These are phyloP conservation scores for Pueraria montana DNA, from an alignment of 306 rosid genomes.

Conservation along the genomic window DNA sequence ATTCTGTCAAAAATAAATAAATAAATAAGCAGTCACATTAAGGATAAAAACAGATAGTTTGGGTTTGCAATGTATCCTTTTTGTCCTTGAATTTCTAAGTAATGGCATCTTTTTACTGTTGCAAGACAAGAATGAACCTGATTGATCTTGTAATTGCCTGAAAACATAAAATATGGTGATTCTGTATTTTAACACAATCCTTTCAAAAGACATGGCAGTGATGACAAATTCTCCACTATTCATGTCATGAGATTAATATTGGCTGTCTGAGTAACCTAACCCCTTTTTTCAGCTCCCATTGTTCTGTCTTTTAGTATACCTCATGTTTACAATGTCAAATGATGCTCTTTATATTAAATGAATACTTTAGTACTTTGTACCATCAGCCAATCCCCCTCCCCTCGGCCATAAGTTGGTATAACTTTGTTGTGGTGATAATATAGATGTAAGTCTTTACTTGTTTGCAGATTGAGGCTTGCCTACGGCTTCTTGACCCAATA, in stretches of 20 bases:
- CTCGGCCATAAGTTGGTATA: constrained; percentile 38
- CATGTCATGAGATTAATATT: neutral
- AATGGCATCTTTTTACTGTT: neutral
- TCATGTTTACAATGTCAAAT: neutral
- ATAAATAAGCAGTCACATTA: too few relatives aligned
- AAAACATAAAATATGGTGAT: constrained; percentile 12
- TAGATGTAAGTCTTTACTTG: too few relatives aligned
- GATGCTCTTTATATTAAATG: neutral
- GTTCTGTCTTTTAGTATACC: neutral
- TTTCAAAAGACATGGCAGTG: neutral
- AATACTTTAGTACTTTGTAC: constrained; percentile 10
- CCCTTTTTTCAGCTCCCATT: neutral
- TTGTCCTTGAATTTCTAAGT: too few relatives aligned
- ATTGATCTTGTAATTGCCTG: neutral
- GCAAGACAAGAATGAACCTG: constrained; percentile 2
- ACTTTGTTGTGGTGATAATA: constrained; percentile 30
- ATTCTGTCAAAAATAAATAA: too few relatives aligned
- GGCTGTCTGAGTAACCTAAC: neutral
- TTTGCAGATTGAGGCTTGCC: constrained; percentile 52
- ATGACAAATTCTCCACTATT: constrained; percentile 11
- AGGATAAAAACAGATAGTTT: too few relatives aligned
- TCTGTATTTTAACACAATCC: neutral
- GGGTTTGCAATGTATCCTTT: too few relatives aligned
- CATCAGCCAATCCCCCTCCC: neutral
- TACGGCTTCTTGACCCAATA: constrained; percentile 59